These are phyloP conservation scores for Alternaria alternata DNA, from an alignment of 2,329 filamentous ascomycete genomes.

Conservation along the genomic window DNA sequence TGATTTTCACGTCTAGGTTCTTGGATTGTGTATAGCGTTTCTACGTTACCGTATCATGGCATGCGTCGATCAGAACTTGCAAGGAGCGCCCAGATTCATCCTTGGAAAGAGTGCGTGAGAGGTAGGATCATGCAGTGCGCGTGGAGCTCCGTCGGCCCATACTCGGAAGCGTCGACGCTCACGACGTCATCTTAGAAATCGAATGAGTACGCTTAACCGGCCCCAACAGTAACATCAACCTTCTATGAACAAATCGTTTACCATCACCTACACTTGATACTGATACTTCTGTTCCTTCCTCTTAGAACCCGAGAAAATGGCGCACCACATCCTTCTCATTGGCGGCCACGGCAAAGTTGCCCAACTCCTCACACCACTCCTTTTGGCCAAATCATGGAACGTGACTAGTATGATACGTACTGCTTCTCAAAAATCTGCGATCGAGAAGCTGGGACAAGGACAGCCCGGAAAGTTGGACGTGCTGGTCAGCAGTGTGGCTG, in stretches of 20 bases:
- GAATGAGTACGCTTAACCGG: not conserved
- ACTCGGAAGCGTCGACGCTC: slow-evolving; percentile 10
- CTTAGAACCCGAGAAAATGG: slow-evolving; percentile 27
- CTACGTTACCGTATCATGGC: not conserved
- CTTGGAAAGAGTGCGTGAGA: not conserved
- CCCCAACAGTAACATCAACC: not conserved
- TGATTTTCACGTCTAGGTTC: not conserved
- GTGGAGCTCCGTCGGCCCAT: not conserved
- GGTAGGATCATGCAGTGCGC: not conserved
- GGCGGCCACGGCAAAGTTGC: slow-evolving; percentile 85
- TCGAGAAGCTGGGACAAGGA: slow-evolving; percentile 67
- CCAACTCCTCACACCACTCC: slow-evolving; percentile 76
- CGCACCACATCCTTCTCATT: slow-evolving; percentile 68
- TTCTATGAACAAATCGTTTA: not conserved
- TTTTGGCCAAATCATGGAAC: slow-evolving; percentile 76
- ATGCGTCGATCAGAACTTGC: not conserved
- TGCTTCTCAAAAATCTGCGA: slow-evolving; percentile 69
- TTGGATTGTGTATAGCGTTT: not conserved
- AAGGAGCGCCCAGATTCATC: not conserved
- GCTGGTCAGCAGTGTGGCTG: slow-evolving; percentile 74
- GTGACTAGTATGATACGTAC: slow-evolving; percentile 82
- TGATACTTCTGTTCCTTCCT: not conserved
- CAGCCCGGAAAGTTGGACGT: slow-evolving; percentile 72
- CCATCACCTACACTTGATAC: not conserved
- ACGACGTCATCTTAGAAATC: slow-evolving; percentile 26